Evolutionary conservation across 176 grass and related monocot species (phyloP), one percentile per base, ranked within the genome.

Genomic region (Triticum turgidum): DNA sequence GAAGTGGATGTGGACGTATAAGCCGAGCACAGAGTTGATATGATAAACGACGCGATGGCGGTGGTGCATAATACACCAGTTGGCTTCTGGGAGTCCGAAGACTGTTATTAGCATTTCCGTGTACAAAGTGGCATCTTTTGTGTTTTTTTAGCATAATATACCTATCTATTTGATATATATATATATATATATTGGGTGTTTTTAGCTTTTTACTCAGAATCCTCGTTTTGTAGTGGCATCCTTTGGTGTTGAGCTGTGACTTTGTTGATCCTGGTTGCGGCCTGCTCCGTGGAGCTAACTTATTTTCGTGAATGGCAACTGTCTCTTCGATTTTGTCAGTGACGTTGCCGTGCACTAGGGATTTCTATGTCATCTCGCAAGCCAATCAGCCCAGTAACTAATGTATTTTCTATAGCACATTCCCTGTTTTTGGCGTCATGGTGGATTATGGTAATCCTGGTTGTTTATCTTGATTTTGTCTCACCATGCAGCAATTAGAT

Each of bases 1-100:
- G 94, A 93, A 54, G 89, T 95, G 0, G 89, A 93, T 20, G 91
- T 93, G 73, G 91, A 91, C 29, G 49, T 52, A 18, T 93, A 87
- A 88, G 73, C 85, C 44, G 79, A 80, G 39, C 15, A 30, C 34
- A 15, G 77, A 88, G 18, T 87, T 87, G 81, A 41, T 42, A 89
- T 52, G 76, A 67, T 25, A 83, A 84, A 63, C 65, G 72, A 66
- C 76, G 77, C 47, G 12, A 49, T 49, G 47, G 47, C 13, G 12
- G 47, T 14, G 4, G 72, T 24, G 17, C 14, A 10, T 15, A 6
- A n/a, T 17, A 33, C 18, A 18, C 30, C 35, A 44, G 33, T 33
- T 7, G 41, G 87, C 22, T 41, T n/a, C 37, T 11, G 34, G 18
- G 3, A 35, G 21, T 6, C 15, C 7, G 9, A 35, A 79, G 51